Percentiles rank a stretch among this genome's conserved stretches.
These are phyloP conservation scores for Euphorbia corollata DNA, from an alignment of 441 rosid genomes.

Conservation along the genomic window DNA sequence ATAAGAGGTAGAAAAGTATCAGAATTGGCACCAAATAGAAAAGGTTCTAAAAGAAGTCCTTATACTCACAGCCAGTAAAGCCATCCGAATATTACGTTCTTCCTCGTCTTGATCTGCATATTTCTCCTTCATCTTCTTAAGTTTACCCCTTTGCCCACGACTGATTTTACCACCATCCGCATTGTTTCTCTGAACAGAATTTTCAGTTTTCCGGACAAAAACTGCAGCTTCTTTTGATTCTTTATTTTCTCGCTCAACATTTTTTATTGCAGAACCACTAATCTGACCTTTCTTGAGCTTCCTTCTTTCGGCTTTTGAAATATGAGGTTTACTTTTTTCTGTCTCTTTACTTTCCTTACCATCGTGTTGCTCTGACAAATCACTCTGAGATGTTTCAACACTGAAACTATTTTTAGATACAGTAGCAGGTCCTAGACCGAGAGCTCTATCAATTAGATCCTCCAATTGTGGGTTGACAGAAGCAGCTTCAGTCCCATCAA, in stretches of 20 bases:
- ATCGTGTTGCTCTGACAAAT: slow-evolving; percentile 33
- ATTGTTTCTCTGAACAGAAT: slow-evolving; percentile 35
- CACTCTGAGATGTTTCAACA: slow-evolving; percentile 37
- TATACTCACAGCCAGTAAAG: slow-evolving; percentile 77
- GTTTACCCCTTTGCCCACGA: slow-evolving; percentile 88
- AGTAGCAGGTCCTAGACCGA: slow-evolving; percentile 68
- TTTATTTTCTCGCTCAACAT: slow-evolving; percentile 35
- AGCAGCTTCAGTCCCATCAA: slow-evolving; percentile 31
- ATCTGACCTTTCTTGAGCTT: slow-evolving; percentile 75
- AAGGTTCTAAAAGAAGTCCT: not conserved
- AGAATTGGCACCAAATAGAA: not conserved
- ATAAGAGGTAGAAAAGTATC: not conserved
- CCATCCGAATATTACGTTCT: slow-evolving; percentile 75
- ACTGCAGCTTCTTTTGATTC: slow-evolving; percentile 25
- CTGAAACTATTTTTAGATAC: slow-evolving; percentile 36
- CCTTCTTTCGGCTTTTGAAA: slow-evolving; percentile 88
- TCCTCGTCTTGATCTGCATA: slow-evolving; percentile 96
- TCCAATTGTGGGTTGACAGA: slow-evolving; percentile 62
- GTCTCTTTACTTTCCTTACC: slow-evolving; percentile 41
- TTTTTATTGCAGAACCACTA: slow-evolving; percentile 32
- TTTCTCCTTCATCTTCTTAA: slow-evolving; percentile 96
- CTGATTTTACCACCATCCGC: slow-evolving; percentile 56
- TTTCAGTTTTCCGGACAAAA: slow-evolving; percentile 34
- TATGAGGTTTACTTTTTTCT: slow-evolving; percentile 53
- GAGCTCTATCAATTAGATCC: slow-evolving; percentile 92